These are phyloP conservation scores for Chytriomyces hyalinus DNA, from an alignment of 192 early-diverging fungal species.

Conservation along the genomic window DNA sequence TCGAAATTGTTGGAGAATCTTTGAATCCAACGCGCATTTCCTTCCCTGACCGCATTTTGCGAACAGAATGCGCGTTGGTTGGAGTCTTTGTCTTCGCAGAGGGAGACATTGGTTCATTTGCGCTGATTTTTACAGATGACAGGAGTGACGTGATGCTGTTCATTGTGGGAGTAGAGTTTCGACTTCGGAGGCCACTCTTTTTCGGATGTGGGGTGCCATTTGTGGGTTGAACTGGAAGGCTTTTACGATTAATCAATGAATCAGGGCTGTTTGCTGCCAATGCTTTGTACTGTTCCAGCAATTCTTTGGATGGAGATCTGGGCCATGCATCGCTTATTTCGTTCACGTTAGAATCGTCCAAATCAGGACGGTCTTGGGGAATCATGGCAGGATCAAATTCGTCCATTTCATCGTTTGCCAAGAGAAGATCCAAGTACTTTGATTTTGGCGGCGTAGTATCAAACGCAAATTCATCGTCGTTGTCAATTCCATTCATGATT, in stretches of 20 bases:
- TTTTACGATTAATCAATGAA: neutral
- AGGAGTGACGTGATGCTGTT: neutral
- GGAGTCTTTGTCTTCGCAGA: neutral
- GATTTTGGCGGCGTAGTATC: slow-evolving; percentile 21
- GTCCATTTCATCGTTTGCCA: neutral
- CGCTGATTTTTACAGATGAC: neutral
- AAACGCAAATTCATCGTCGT: neutral
- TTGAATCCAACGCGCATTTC: slow-evolving; percentile 15
- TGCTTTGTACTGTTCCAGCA: neutral
- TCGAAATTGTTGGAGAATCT: neutral
- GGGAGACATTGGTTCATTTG: neutral
- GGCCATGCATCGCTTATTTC: neutral
- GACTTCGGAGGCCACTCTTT: neutral
- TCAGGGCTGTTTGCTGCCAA: neutral
- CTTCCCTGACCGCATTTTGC: slow-evolving; percentile 15
- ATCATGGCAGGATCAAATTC: neutral
- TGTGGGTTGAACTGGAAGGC: too few relatives aligned
- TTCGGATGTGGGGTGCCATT: slow-evolving; percentile 22
- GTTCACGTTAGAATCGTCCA: neutral
- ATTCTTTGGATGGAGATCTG: neutral
- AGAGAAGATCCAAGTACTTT: neutral
- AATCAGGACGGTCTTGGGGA: neutral
- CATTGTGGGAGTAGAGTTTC: neutral
- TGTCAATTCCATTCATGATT: neutral
- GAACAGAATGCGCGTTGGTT: neutral